Evolutionary conservation across 192 early-diverging fungal species (phyloP).

Genomic region (Entrophospora sp.): DNA sequence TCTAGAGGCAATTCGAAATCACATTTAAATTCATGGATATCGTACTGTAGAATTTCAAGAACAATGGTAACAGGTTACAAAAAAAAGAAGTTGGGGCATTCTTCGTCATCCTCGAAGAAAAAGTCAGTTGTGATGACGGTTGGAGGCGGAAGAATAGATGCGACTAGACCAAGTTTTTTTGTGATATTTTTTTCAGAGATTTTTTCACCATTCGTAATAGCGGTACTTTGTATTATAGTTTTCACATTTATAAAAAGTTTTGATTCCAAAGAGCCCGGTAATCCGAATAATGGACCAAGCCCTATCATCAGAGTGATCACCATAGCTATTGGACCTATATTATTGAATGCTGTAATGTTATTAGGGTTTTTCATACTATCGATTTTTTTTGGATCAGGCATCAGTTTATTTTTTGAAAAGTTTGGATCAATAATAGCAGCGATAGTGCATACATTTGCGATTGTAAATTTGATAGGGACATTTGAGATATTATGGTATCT

Average conservation of each 20-base stretch:
- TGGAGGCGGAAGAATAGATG: no score
- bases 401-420: slow-evolving; percentile 52
- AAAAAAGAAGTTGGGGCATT: slow-evolving; percentile 61
- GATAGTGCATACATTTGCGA: slow-evolving; percentile 52
- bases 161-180: slow-evolving; percentile 56
- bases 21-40: slow-evolving; percentile 72
- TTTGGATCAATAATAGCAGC: slow-evolving; percentile 68
- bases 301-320: slow-evolving; percentile 50
- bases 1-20: slow-evolving; percentile 70
- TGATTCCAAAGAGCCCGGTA: slow-evolving; percentile 21
- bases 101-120: no score
- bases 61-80: slow-evolving; percentile 76
- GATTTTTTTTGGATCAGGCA: slow-evolving; percentile 49
- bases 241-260: slow-evolving; percentile 65
- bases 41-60: slow-evolving; percentile 58
- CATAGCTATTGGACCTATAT: slow-evolving; percentile 60
- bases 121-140: slow-evolving; percentile 38
- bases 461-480: slow-evolving; percentile 49
- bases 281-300: slow-evolving; percentile 29
- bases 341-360: slow-evolving; percentile 58
- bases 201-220: slow-evolving; percentile 56
- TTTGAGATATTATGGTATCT: slow-evolving; percentile 60
- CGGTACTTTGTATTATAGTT: slow-evolving; percentile 47
- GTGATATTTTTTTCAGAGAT: slow-evolving; percentile 67
- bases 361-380: slow-evolving; percentile 58